Base-by-base conservation (phyloP, 2,329 filamentous ascomycete species). In the Talaromyces amestolkiae region DNA sequence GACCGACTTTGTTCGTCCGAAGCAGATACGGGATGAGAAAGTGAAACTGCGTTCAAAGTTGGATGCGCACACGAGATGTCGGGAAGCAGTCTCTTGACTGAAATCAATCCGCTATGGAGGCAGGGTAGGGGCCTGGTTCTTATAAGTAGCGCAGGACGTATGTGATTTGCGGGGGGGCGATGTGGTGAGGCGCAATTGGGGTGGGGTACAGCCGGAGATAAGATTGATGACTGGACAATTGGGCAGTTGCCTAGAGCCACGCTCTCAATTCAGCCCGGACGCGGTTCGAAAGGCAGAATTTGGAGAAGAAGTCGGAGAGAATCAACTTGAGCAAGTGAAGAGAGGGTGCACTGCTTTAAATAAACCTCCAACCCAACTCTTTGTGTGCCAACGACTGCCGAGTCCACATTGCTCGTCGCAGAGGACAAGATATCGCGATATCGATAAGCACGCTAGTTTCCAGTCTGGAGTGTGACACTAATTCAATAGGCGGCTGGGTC, bases 191-290 rank as follows among this genome's bases (percentile, higher is more conserved):
- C 61, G 61, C 61, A 63, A 45, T 45, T 27, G 51, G 45, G 51
- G 61, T 56, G 47, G 47, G 35, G 49, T 63, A 39, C 61, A 24
- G 22, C 37, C 61, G 61, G 61, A 63, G 61, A 63, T 63, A 63
- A 58, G 51, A 3, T 31, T 53, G 49, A 39, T 49, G 56, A 58
- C 51, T 37, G 51, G n/a, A 19, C 15, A 8, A 33, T 47, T 45
- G 37, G 53, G 24, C 24, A 24, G 51, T 19, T 56, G 51, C 35
- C 35, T 54, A 58, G 24, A 56, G 53, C 31, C 53, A 56, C 53
- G 33, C 33, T 35, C 51, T 54, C 31, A 22, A 56, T 39, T 56
- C 53, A 37, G 53, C 53, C 53, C 19, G 53, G 53, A 56, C 33
- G 33, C n/a, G 53, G 9, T 24, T 31, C n/a, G 33, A 35, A 56